phyloP scores from a whole-genome alignment of 1,139 yeast species.

The Candida buenavistaensis region DNA sequence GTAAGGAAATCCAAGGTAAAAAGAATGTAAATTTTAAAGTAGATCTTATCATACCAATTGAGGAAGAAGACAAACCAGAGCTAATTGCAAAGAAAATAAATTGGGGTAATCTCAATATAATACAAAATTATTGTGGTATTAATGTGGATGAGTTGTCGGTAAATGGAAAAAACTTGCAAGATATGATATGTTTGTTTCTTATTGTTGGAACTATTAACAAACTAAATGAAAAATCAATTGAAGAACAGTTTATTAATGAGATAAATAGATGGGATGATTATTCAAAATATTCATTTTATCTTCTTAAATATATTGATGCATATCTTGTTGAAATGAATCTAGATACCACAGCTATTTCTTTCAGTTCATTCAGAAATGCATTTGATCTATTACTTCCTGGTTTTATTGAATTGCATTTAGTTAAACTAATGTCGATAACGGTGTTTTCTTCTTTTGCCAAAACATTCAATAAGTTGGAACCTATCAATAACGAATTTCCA shows the following conservation, averaged over 20 bases:
- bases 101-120: conserved; percentile 24
- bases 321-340: conserved; percentile 23
- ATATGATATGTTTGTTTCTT: conserved; percentile 45
- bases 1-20: conserved; percentile 3
- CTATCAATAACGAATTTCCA: neutral
- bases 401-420: conserved; percentile 35
- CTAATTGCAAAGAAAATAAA: conserved; percentile 18
- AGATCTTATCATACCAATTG: conserved; percentile 10
- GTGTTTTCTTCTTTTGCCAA: conserved; percentile 16
- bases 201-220: conserved; percentile 26
- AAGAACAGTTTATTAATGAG: conserved; percentile 14
- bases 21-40: conserved; percentile 5
- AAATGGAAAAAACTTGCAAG: conserved; percentile 33
- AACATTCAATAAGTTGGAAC: conserved; percentile 5
- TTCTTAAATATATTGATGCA: conserved; percentile 49
- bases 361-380: conserved; percentile 31
- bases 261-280: conserved; percentile 34
- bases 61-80: conserved; percentile 16
- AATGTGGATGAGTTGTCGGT: conserved; percentile 33
- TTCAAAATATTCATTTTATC: conserved; percentile 28
- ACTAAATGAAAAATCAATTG: conserved; percentile 24
- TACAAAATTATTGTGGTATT: conserved; percentile 24
- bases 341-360: conserved; percentile 24
- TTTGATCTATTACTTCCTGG: conserved; percentile 32
- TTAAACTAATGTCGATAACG: conserved; percentile 34